Evolutionary conservation across 768 basidiomycete genomes (phyloP), one percentile per base, ranked within the genome.

Genomic region (Psilocybe cyanescens): DNA sequence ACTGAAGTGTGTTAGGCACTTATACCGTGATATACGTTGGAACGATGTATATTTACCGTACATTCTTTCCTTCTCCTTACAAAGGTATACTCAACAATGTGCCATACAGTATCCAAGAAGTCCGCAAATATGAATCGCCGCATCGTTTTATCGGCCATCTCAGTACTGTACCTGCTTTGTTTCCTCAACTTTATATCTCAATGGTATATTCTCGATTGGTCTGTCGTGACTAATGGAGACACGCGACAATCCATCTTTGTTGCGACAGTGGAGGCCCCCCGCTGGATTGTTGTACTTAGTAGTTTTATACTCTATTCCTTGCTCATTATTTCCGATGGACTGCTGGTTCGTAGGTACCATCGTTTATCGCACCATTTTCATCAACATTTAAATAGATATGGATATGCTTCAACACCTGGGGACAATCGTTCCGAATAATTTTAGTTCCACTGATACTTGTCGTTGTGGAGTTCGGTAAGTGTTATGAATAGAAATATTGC

Each of bases 381-480:
- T 50, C 16, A 11, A 3, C 9, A 14, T 12, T 33, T 14, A 8
- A 19, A 47, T 11, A 58, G 57, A 49, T 58, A 37, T 58, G 57
- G 48, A 35, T 47, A n/a, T 49, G 47, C 28, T 58, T 50, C 35
- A 39, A 58, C 31, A 35, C 50, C 48, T 58, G 57, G 57, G 47
- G 24, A 8, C 57, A 35, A 11, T 58, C 57, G 1, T 17, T 50
- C 2, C 57, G 48, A 12, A 11, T 30, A 16, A 30, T 58, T 16
- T n/a, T 46, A 12, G 8, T 58, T 9, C 44, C 57, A n/a, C 49
- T 58, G 29, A 8, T 58, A 14, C 29, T 58, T 7, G 17, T 37
- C 11, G 12, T 58, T 11, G 47, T 16, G 3, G 57, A 58, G 37
- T 49, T 58, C 31, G 28, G 57, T 58, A 11, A n/a, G 57, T n/a